Evolutionary conservation across 176 grass and related monocot genomes (phyloP).

Genomic region (Musa troglodytarum): DNA sequence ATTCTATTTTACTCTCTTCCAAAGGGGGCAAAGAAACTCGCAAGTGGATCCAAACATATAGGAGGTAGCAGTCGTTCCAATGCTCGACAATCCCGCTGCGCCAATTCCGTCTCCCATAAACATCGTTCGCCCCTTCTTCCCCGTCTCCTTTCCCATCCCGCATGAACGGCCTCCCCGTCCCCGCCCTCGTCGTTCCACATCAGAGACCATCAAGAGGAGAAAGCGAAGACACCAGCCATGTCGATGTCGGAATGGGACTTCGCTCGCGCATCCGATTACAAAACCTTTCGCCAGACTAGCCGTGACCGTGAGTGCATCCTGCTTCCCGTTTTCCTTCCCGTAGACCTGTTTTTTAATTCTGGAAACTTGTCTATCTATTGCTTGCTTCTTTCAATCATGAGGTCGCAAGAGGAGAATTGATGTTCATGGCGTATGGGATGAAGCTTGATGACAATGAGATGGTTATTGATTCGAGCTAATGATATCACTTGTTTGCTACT

Average conservation of each 20-base stretch:
- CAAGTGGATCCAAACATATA: neutral
- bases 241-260: slow-evolving; percentile 61
- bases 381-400: no score
- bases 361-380: no score
- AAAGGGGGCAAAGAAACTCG: no score
- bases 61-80: neutral
- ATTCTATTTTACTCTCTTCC: no score
- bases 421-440: no score
- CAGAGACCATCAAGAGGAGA: neutral
- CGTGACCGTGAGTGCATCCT: slow-evolving; percentile 52
- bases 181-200: no score
- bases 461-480: no score
- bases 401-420: no score
- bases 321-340: no score
- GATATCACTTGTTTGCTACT: no score
- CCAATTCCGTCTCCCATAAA: neutral
- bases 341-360: no score
- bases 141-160: neutral
- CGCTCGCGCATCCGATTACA: slow-evolving; percentile 41
- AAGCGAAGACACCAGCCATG: slow-evolving; percentile 29
- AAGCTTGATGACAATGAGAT: no score
- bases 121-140: neutral
- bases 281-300: slow-evolving; percentile 66
- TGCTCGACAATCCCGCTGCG: neutral
- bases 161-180: neutral